Evolutionary conservation across 805 yeast genomes (phyloP).

Genomic region (Candida argentea): DNA sequence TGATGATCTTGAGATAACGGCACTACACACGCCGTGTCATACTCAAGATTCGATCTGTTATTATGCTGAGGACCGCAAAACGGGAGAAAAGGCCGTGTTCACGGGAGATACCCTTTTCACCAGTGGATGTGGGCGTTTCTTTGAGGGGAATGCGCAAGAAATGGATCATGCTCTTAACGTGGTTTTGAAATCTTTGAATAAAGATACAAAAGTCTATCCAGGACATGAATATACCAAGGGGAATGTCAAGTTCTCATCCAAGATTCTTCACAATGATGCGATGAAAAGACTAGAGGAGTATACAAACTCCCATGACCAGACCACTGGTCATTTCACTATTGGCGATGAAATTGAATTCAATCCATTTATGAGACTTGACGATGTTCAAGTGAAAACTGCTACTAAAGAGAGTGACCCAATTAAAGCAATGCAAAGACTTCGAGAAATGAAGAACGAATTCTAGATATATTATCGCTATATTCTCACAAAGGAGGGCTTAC

Average conservation of each 20-base stretch:
- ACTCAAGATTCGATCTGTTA: constrained; percentile 95
- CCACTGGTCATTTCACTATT: constrained; percentile 83
- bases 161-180: constrained; percentile 66
- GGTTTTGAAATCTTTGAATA: constrained; percentile 51
- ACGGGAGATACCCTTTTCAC: constrained; percentile 94
- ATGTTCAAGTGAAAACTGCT: constrained; percentile 48
- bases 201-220: constrained; percentile 68
- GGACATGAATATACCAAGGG: constrained; percentile 94
- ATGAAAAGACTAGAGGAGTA: constrained; percentile 45
- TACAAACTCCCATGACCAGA: constrained; percentile 46
- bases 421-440: constrained; percentile 60
- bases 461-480: constrained; percentile 10
- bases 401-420: constrained; percentile 42
- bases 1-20: constrained; percentile 51
- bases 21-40: constrained; percentile 95
- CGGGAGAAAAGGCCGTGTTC: constrained; percentile 66
- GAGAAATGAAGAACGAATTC: constrained; percentile 63
- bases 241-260: constrained; percentile 68
- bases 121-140: constrained; percentile 94
- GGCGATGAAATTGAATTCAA: constrained; percentile 73
- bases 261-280: constrained; percentile 46
- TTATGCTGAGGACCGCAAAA: constrained; percentile 52
- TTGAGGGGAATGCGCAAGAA: constrained; percentile 78
- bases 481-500: constrained; percentile 58
- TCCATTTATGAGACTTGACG: constrained; percentile 79